Conservation (phyloP, 2,329 filamentous ascomycete genomes). For the Neopestalotiopsis sp. region DNA sequence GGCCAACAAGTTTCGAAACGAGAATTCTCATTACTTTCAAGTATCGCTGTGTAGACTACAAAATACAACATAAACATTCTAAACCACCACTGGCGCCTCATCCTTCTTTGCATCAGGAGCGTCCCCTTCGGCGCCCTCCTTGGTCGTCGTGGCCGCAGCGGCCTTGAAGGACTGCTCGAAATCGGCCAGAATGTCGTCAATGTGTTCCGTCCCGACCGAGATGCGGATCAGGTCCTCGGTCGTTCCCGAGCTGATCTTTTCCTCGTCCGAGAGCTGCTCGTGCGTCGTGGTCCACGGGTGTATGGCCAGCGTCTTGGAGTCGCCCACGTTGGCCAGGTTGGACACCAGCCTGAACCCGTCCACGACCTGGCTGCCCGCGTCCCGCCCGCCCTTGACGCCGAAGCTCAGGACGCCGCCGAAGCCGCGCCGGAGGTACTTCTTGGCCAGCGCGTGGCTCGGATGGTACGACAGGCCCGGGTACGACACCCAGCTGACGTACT, state of each 20-base stretch:
- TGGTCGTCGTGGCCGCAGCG: constrained; percentile 53
- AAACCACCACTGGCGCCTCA: constrained; percentile 32
- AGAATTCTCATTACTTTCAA: too few relatives aligned
- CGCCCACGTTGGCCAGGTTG: constrained; percentile 94
- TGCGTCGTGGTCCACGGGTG: constrained; percentile 97
- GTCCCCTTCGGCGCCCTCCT: constrained; percentile 34
- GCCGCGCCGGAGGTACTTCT: constrained; percentile 84
- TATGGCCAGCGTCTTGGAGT: constrained; percentile 93
- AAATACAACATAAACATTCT: background rate
- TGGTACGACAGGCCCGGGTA: constrained; percentile 90
- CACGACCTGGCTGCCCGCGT: constrained; percentile 85
- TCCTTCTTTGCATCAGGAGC: constrained; percentile 44
- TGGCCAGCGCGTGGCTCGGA: constrained; percentile 77
- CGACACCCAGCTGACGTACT: constrained; percentile 89
- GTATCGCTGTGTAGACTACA: background rate
- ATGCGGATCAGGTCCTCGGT: constrained; percentile 93
- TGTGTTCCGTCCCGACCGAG: constrained; percentile 94
- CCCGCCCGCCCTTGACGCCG: constrained; percentile 86
- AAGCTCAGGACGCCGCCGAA: constrained; percentile 93
- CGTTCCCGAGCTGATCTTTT: constrained; percentile 81
- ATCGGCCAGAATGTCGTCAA: constrained; percentile 95
- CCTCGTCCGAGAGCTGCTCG: constrained; percentile 82
- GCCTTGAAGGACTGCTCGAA: constrained; percentile 88
- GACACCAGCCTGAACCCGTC: constrained; percentile 95
- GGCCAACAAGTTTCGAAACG: too few relatives aligned